phyloP scores from a whole-genome alignment of 768 basidiomycete genomes.

The Boletus edulis region DNA sequence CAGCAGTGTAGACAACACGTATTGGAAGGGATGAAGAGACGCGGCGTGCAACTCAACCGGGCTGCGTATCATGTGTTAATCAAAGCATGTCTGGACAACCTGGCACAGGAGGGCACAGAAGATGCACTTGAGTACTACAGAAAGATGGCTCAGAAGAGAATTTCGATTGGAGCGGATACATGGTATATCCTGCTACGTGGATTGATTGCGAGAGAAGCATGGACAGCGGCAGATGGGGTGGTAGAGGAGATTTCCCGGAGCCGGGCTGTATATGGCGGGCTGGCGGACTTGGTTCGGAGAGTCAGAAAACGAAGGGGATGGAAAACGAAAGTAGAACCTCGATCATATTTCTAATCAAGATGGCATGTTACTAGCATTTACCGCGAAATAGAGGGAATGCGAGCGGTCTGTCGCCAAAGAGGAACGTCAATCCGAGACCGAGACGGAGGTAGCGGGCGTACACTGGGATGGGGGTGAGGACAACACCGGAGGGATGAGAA shows the following conservation, averaged over 20 bases:
- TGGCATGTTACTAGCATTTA: constrained; percentile 12
- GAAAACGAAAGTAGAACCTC: constrained; percentile 27
- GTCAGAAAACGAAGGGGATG: constrained; percentile 42
- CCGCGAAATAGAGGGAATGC: constrained; percentile 14
- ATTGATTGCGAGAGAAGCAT: constrained; percentile 54
- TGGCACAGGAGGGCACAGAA: constrained; percentile 46
- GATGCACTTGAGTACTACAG: constrained; percentile 57
- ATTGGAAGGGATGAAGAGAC: constrained; percentile 54
- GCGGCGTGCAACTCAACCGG: constrained; percentile 53
- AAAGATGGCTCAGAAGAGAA: constrained; percentile 52
- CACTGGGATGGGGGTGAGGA: constrained; percentile 40
- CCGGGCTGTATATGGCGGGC: constrained; percentile 42
- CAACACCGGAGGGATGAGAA: neutral
- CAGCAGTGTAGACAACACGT: constrained; percentile 51
- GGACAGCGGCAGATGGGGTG: constrained; percentile 58
- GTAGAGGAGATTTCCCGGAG: constrained; percentile 57
- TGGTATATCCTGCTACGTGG: constrained; percentile 78
- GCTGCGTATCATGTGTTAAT: constrained; percentile 79
- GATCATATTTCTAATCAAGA: constrained; percentile 24
- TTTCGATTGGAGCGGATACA: constrained; percentile 57
- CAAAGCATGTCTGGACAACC: constrained; percentile 57
- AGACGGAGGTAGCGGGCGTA: constrained; percentile 69
- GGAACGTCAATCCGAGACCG: constrained; percentile 63
- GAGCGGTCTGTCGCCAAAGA: constrained; percentile 40
- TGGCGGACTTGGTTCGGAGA: constrained; percentile 48